Conservation (phyloP, 75 land plant species). For the Larix kaempferi region DNA sequence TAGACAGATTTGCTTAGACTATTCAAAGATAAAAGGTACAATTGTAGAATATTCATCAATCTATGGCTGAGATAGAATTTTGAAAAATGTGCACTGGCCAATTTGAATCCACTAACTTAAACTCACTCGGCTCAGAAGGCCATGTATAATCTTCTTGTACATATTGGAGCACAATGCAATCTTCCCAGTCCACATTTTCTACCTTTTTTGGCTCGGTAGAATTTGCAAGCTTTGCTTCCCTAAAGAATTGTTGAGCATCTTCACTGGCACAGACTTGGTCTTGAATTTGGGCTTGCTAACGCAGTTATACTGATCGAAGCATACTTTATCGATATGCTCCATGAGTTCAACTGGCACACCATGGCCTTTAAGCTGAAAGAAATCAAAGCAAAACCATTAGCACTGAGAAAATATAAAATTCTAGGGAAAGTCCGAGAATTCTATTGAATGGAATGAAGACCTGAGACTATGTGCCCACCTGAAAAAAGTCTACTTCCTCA, state of each 20-base stretch:
- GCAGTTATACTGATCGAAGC: not conserved
- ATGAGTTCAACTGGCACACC: not conserved
- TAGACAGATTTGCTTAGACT: too few relatives aligned
- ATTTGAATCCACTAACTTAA: not conserved
- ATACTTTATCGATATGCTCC: slow-evolving; percentile 1
- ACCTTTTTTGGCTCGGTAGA: not conserved
- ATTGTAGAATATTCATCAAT: too few relatives aligned
- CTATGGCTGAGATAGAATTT: not conserved
- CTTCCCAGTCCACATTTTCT: slow-evolving; percentile 9
- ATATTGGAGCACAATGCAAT: not conserved
- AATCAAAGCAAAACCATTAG: too few relatives aligned
- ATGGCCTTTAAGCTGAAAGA: not conserved
- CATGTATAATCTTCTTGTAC: not conserved
- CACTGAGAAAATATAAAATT: too few relatives aligned
- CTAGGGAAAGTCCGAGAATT: too few relatives aligned
- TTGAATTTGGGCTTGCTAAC: not conserved
- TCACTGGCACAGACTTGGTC: not conserved
- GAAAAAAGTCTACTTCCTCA: too few relatives aligned
- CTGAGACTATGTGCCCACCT: too few relatives aligned
- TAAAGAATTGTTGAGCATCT: too few relatives aligned
- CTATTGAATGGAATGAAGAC: too few relatives aligned
- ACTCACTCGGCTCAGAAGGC: not conserved
- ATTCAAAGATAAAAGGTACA: too few relatives aligned
- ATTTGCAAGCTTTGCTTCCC: too few relatives aligned
- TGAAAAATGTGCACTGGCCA: not conserved